Percentiles rank a stretch among this genome's conserved stretches.
phyloP scores from a whole-genome alignment of 352 stramenopile species.

The Phytopythium chamaehyphon region DNA sequence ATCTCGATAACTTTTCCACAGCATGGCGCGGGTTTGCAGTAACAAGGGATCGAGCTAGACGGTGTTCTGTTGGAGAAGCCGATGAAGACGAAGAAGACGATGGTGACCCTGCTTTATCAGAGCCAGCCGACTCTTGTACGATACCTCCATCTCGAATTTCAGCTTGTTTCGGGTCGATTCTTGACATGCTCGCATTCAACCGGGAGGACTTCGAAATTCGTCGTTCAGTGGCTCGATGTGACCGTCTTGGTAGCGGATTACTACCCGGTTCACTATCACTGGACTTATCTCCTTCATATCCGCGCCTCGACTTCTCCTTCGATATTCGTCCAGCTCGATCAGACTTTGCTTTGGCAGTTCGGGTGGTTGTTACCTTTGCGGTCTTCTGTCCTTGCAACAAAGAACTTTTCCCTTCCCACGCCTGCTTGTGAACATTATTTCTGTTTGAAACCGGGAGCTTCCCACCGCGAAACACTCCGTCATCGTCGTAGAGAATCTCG shows the following conservation, averaged over 20 bases:
- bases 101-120: not conserved
- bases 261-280: too few species aligned
- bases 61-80: constrained; percentile 11
- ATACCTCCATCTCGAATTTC: constrained; percentile 6
- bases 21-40: constrained; percentile 6
- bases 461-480: constrained; percentile 3
- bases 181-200: not conserved
- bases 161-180: constrained; percentile 1
- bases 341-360: too few species aligned
- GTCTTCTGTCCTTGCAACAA: too few species aligned
- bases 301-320: too few species aligned
- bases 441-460: not conserved
- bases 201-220: not conserved
- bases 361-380: too few species aligned
- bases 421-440: not conserved
- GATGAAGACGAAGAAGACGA: not conserved
- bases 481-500: constrained; percentile 44
- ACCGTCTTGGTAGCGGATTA: too few species aligned
- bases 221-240: not conserved
- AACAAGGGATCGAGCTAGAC: constrained; percentile 6
- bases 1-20: not conserved
- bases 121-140: not conserved
- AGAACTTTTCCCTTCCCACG: constrained; percentile 2
- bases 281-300: too few species aligned
- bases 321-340: too few species aligned